Conservation (phyloP, 2,329 filamentous ascomycete genomes). For the Penicillium sp. region DNA sequence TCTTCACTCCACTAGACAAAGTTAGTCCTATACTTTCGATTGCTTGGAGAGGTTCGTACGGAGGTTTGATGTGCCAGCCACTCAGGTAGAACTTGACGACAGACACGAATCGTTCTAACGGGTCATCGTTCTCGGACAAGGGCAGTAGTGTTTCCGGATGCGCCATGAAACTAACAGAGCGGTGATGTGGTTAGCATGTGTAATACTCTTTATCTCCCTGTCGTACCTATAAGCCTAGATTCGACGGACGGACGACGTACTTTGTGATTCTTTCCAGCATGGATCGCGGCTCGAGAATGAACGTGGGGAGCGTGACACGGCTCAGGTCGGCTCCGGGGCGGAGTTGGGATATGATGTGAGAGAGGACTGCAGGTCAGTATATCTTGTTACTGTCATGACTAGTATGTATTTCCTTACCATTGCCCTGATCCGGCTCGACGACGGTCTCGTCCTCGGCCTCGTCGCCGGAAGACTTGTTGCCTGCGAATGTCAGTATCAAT, state of each 20-base stretch:
- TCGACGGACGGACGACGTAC: no score
- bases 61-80: slow-evolving; percentile 97
- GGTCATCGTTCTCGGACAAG: slow-evolving; percentile 83
- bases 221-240: neutral
- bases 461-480: slow-evolving; percentile 55
- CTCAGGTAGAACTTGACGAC: slow-evolving; percentile 98
- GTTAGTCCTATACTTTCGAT: neutral
- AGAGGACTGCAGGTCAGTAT: slow-evolving; percentile 64
- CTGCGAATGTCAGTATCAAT: slow-evolving; percentile 24
- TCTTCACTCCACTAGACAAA: slow-evolving; percentile 81
- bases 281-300: slow-evolving; percentile 94
- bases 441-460: slow-evolving; percentile 72
- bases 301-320: slow-evolving; percentile 89
- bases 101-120: slow-evolving; percentile 81
- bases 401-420: slow-evolving; percentile 57
- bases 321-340: slow-evolving; percentile 93
- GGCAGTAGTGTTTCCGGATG: slow-evolving; percentile 92
- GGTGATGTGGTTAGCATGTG: slow-evolving; percentile 19
- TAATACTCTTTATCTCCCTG: neutral
- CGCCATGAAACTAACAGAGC: slow-evolving; percentile 81
- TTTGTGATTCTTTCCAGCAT: slow-evolving; percentile 99
- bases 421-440: slow-evolving; percentile 89
- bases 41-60: slow-evolving; percentile 55
- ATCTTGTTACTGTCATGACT: no score
- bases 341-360: slow-evolving; percentile 94